Percentiles rank a stretch among this genome's conserved stretches.
Conservation (phyloP, 768 basidiomycete species). For the Boletus rex-veris region DNA sequence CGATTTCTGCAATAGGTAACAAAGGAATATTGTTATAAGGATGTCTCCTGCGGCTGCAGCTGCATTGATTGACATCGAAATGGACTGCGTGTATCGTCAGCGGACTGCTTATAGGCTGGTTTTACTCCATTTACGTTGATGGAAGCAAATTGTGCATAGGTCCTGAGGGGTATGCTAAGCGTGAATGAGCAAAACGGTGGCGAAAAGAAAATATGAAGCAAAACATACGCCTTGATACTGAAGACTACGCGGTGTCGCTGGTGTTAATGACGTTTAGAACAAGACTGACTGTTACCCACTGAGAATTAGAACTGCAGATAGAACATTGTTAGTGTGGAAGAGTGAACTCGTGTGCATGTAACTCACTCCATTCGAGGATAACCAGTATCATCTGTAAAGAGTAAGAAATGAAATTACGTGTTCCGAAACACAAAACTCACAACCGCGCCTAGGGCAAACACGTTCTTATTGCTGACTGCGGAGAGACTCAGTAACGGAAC, state of each 20-base stretch:
- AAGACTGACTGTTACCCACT: slow-evolving; percentile 24
- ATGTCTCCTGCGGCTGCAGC: slow-evolving; percentile 46
- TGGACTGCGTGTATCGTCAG: neutral
- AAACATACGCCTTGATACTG: slow-evolving; percentile 4
- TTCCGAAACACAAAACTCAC: slow-evolving; percentile 12
- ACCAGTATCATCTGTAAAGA: slow-evolving; percentile 27
- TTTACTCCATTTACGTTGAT: neutral
- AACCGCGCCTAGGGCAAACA: slow-evolving; percentile 32
- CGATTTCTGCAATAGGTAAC: slow-evolving; percentile 42
- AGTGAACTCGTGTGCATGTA: neutral
- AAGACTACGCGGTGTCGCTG: neutral
- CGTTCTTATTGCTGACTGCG: slow-evolving; percentile 49
- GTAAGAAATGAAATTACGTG: neutral
- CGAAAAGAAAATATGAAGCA: neutral
- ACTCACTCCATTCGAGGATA: slow-evolving; percentile 38
- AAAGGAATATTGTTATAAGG: slow-evolving; percentile 46
- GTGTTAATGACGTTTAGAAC: neutral
- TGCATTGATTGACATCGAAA: slow-evolving; percentile 34
- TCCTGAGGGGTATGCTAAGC: slow-evolving; percentile 33
- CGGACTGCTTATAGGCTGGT: too few relatives aligned
- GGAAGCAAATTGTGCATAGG: neutral
- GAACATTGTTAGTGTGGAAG: slow-evolving; percentile 1
- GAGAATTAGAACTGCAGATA: slow-evolving; percentile 27
- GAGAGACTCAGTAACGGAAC: neutral
- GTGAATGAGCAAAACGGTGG: slow-evolving; percentile 11